Evolutionary conservation across 306 rosid species (phyloP).

Genomic region (Corylus americana): DNA sequence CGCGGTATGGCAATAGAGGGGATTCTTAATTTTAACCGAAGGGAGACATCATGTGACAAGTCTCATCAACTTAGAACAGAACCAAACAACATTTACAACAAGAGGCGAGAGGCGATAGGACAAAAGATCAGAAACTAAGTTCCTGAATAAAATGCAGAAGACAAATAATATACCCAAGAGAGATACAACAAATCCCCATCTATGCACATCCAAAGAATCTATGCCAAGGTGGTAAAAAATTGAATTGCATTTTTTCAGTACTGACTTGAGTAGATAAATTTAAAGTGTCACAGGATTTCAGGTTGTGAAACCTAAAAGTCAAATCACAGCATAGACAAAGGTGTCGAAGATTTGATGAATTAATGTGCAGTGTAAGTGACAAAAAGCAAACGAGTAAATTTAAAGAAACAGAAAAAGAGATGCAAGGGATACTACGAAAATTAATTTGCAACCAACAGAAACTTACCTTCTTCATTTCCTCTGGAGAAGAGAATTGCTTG

Average conservation of each 20-base stretch:
- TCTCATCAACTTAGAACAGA: too few species aligned
- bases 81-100: too few species aligned
- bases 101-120: too few species aligned
- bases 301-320: background rate
- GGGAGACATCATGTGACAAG: too few species aligned
- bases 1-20: too few species aligned
- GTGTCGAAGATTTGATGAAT: background rate
- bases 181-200: background rate
- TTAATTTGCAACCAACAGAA: constrained; percentile 10
- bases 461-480: constrained; percentile 82
- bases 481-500: constrained; percentile 72
- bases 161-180: too few species aligned
- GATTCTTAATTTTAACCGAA: too few species aligned
- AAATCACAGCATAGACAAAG: background rate
- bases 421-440: constrained; percentile 2
- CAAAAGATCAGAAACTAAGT: too few species aligned
- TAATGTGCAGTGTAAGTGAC: background rate
- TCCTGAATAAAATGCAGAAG: too few species aligned
- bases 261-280: background rate
- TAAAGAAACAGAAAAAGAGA: background rate
- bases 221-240: too few species aligned
- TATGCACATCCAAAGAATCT: background rate
- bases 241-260: background rate
- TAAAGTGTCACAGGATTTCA: background rate
- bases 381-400: background rate